A percentile compares a stretch with the other conserved stretches of the same genome.
These are phyloP conservation scores for Durio zibethinus DNA, from an alignment of 345 rosid species.

Conservation along the genomic window DNA sequence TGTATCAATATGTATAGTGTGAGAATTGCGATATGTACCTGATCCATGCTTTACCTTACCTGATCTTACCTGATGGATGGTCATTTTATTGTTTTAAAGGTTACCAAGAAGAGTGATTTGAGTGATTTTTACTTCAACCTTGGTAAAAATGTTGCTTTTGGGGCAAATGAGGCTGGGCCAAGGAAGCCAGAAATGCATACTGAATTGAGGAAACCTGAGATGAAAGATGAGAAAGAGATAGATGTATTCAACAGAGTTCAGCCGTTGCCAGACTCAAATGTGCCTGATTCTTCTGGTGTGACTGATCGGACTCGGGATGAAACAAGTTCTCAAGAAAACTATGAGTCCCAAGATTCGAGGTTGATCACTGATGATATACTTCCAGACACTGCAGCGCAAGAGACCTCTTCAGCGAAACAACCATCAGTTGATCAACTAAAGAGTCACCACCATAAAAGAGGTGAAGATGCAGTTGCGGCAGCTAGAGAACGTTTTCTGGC, in stretches of 20 bases:
- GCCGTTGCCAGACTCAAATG: slow-evolving; percentile 20
- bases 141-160: slow-evolving; percentile 78
- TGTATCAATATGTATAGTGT: not conserved
- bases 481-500: slow-evolving; percentile 80
- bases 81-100: slow-evolving; percentile 41
- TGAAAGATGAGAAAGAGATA: slow-evolving; percentile 26
- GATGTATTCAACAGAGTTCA: slow-evolving; percentile 21
- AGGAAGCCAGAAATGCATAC: slow-evolving; percentile 42
- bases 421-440: slow-evolving; percentile 38
- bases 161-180: slow-evolving; percentile 42
- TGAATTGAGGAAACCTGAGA: slow-evolving; percentile 40
- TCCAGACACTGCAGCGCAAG: slow-evolving; percentile 27
- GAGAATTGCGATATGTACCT: not conserved
- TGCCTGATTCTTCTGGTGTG: slow-evolving; percentile 20
- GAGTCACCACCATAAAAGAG: slow-evolving; percentile 56
- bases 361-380: slow-evolving; percentile 22
- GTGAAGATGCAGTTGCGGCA: slow-evolving; percentile 63
- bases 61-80: not conserved
- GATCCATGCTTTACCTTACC: too few species aligned
- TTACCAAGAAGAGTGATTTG: slow-evolving; percentile 83
- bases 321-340: slow-evolving; percentile 22
- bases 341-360: slow-evolving; percentile 32
- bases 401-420: slow-evolving; percentile 27
- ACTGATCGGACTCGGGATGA: slow-evolving; percentile 27
- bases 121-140: slow-evolving; percentile 82